Conservation (phyloP, 2,329 filamentous ascomycete genomes). For the Pseudocercospora eumusae region DNA sequence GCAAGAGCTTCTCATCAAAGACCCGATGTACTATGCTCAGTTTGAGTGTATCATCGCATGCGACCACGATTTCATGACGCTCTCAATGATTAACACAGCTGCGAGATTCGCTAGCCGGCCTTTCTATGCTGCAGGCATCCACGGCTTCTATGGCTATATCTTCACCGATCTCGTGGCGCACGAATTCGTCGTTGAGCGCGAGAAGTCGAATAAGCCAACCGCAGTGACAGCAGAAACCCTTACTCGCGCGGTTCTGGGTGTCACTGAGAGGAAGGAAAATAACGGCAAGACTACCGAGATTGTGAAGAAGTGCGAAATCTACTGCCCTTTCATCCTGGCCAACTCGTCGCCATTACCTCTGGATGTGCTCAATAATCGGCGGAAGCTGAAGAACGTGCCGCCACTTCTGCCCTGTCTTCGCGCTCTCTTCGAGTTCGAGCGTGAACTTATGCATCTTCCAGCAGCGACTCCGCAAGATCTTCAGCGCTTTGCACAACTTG, state of each 20-base stretch:
- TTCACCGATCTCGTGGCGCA: slow-evolving; percentile 92
- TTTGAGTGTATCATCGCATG: slow-evolving; percentile 91
- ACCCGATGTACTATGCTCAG: slow-evolving; percentile 70
- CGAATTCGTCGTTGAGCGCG: slow-evolving; percentile 83
- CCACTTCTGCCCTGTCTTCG: slow-evolving; percentile 82
- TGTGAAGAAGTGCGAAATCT: slow-evolving; percentile 88
- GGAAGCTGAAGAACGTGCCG: slow-evolving; percentile 73
- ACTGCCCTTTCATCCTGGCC: slow-evolving; percentile 83
- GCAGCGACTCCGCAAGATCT: slow-evolving; percentile 63
- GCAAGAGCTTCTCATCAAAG: slow-evolving; percentile 70
- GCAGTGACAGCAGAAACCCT: slow-evolving; percentile 66
- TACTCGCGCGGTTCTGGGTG: slow-evolving; percentile 73
- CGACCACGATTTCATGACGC: slow-evolving; percentile 73
- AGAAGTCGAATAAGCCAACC: slow-evolving; percentile 71
- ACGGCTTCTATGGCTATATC: slow-evolving; percentile 92
- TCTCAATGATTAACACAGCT: slow-evolving; percentile 80
- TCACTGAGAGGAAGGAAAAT: slow-evolving; percentile 68
- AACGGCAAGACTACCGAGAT: slow-evolving; percentile 72
- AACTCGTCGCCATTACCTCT: slow-evolving; percentile 71
- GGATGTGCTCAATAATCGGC: slow-evolving; percentile 68
- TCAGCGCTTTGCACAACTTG: slow-evolving; percentile 72
- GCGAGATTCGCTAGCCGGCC: slow-evolving; percentile 75
- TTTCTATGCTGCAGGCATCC: slow-evolving; percentile 85
- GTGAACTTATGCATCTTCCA: slow-evolving; percentile 46
- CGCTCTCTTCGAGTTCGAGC: slow-evolving; percentile 84